These are phyloP conservation scores for Sclerotinia sclerotiorum DNA, from an alignment of 2,329 filamentous ascomycete species.

Conservation along the genomic window DNA sequence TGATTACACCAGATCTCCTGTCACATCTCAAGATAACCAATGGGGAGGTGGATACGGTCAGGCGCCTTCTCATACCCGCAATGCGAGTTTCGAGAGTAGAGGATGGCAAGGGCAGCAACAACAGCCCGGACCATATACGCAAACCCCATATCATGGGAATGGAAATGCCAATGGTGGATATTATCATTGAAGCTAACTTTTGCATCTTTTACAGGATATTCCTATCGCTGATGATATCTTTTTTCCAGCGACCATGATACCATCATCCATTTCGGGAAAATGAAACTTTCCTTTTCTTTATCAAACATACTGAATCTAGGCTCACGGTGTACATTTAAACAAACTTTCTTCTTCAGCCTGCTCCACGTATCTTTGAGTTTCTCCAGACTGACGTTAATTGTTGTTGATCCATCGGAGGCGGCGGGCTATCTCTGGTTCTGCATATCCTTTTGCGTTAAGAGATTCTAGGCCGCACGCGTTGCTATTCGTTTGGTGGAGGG, in stretches of 20 bases:
- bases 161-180: conserved; percentile 22
- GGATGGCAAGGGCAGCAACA: conserved; percentile 23
- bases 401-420: neutral
- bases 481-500: neutral
- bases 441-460: neutral
- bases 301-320: neutral
- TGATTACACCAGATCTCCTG: conserved; percentile 22
- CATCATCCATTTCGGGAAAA: neutral
- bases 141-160: conserved; percentile 16
- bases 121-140: conserved; percentile 11
- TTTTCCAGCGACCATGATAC: neutral
- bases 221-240: conserved; percentile 23
- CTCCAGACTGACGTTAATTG: neutral
- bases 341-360: neutral
- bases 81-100: conserved; percentile 18
- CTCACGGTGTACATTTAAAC: conserved; percentile 20
- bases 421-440: neutral
- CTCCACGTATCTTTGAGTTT: neutral
- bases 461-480: neutral
- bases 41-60: conserved; percentile 17
- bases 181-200: conserved; percentile 25
- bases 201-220: conserved; percentile 23
- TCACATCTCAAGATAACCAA: conserved; percentile 16
- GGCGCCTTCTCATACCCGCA: conserved; percentile 17
- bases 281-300: conserved; percentile 4